Base-by-base conservation (phyloP, 2,329 filamentous ascomycete genomes). In the Aspergillus spinulosporus region DNA sequence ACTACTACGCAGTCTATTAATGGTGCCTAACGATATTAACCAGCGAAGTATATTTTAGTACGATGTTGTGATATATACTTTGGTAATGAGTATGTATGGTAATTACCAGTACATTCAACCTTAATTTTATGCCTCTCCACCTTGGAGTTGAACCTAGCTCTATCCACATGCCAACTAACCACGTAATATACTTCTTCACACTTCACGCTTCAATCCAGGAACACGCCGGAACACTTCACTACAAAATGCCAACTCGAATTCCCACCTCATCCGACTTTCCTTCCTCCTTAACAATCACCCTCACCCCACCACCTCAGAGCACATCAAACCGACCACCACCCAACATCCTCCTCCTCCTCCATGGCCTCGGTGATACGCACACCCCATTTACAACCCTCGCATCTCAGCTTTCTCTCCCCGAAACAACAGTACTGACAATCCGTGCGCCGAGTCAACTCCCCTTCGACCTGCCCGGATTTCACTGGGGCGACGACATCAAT, bases 361-460 rank as follows among this genome's bases (percentile, higher is more conserved):
- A 96, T 73, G 91, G 91, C 61, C 83, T 96, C 9, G 92, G 92
- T 60, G 92, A 96, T 75, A 85, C 82, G 34, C 83, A 90, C 58
- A 67, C 71, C 2, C 80, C 88, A 36, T 95, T 94, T 71, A 81
- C 84, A 58, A 75, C 76, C 44, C 88, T 96, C 59, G 89, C 86
- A 15, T 78, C 79, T 55, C 85, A 84, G 63, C 75, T 96, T 59
- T 79, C 82, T 59, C 83, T 96, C 2, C 90, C 91, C 0, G 89
- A 92, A 66, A 92, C 92, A 51, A 82, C 87, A 55, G 85, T 86
- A 65, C 82, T 96, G 52, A 83, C 89, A 5, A 78, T 95, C 42
- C 88, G 88, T 67, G 92, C 87, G 0, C 86, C 88, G 0, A 80
- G 80, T 26, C 83, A 84, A 0, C 78, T 96, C 4, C 88, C 89